Evolutionary conservation across 2,329 filamentous ascomycete genomes (phyloP).

Genomic region (Fusarium sublunatum): DNA sequence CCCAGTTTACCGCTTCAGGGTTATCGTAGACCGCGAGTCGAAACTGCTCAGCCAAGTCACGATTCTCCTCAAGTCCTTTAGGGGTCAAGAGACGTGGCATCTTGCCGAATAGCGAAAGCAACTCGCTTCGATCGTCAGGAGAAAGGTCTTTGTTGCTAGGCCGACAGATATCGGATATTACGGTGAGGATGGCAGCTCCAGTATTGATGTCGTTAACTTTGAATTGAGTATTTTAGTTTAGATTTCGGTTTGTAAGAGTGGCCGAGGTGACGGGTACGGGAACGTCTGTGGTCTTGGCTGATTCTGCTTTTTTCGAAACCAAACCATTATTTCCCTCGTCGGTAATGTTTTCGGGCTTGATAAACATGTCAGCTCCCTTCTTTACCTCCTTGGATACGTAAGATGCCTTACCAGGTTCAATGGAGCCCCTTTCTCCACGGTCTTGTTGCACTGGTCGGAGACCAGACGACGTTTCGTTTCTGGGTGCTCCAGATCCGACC

Average conservation of each 20-base stretch:
- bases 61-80: background rate
- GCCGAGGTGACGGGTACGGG: background rate
- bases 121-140: background rate
- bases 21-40: conserved; percentile 12
- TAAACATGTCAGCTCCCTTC: background rate
- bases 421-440: background rate
- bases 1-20: conserved; percentile 21
- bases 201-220: conserved; percentile 6
- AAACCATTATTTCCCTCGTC: background rate
- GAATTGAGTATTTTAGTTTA: background rate
- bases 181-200: conserved; percentile 6
- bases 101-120: conserved; percentile 5
- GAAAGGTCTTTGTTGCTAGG: conserved; percentile 1
- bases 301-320: background rate
- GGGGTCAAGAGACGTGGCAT: conserved; percentile 29
- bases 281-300: background rate
- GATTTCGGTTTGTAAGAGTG: background rate
- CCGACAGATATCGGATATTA: conserved; percentile 13
- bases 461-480: background rate
- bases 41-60: conserved; percentile 11
- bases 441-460: background rate
- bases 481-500: background rate
- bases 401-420: background rate
- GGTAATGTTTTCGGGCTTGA: background rate
- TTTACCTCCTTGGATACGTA: background rate